phyloP scores from a whole-genome alignment of 163 green algal genomes.

The Dunaliella salina region DNA sequence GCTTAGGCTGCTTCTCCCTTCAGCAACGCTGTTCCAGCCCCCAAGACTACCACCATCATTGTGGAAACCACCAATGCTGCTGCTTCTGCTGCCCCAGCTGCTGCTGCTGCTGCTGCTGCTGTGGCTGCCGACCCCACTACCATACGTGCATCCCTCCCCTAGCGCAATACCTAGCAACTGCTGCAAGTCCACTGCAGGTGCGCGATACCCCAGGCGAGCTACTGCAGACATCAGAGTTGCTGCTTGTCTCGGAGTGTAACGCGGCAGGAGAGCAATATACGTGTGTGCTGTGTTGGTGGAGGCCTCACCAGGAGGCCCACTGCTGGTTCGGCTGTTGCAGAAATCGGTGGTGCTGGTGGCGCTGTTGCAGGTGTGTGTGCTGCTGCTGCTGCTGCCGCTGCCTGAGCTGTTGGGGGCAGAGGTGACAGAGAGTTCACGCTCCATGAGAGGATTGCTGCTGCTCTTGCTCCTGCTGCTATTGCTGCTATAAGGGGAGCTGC shows the following conservation, averaged over 20 bases:
- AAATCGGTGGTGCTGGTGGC: not conserved
- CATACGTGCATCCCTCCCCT: not conserved
- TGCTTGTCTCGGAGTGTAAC: not conserved
- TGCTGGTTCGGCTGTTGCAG: not conserved
- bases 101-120: not conserved
- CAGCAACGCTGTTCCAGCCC: not conserved
- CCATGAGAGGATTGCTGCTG: not conserved
- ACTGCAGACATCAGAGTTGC: not conserved
- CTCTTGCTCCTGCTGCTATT: not conserved
- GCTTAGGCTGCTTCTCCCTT: not conserved
- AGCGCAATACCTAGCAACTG: not conserved
- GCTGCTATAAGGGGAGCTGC: too few relatives aligned
- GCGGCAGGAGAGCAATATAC: not conserved
- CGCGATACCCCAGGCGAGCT: not conserved
- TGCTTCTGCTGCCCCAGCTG: not conserved
- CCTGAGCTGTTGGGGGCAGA: too few relatives aligned
- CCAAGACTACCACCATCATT: not conserved
- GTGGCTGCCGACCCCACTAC: not conserved
- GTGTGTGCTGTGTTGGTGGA: too few relatives aligned
- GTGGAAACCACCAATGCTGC: not conserved
- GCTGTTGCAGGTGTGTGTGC: not conserved
- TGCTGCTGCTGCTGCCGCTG: too few relatives aligned
- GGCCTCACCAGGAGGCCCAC: not conserved
- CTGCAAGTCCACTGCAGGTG: not conserved
- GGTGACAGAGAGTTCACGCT: too few relatives aligned